Conservation (phyloP, 441 rosid species). For the Kokia cookei region DNA sequence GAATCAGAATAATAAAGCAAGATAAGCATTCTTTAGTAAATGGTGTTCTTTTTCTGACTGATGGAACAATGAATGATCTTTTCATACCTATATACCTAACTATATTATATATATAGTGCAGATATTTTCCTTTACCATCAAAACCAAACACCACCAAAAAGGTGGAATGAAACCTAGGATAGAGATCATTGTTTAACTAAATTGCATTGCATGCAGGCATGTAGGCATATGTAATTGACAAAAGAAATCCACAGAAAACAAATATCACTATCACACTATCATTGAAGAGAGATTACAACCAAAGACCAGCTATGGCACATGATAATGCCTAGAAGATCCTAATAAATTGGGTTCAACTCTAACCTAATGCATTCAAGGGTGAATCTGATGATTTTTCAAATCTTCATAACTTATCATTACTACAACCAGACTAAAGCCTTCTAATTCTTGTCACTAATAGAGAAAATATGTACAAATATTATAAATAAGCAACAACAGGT, state of each 20-base stretch:
- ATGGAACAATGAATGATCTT: not conserved
- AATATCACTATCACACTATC: not conserved
- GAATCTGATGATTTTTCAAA: not conserved
- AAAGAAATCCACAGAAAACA: not conserved
- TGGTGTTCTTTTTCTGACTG: not conserved
- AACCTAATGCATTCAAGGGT: not conserved
- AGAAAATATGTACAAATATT: not conserved
- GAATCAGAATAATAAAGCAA: conserved; percentile 2
- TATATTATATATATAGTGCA: not conserved
- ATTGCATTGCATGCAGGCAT: not conserved
- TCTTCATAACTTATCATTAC: not conserved
- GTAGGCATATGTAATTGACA: not conserved
- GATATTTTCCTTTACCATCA: not conserved
- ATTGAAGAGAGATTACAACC: not conserved
- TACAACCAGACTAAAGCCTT: not conserved
- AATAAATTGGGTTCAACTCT: not conserved
- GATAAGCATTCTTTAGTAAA: not conserved
- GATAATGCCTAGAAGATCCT: not conserved
- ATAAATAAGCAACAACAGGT: not conserved
- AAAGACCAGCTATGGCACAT: not conserved
- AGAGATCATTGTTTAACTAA: not conserved
- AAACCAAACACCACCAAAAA: not conserved
- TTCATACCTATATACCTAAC: not conserved
- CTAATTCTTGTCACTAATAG: not conserved
- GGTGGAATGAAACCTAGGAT: not conserved